Conservation (phyloP, 306 rosid species). For the Medicago truncatula region MtrunA17r5.0-ANR NC_053048.1:48651001-48651500, state of each 20-base stretch:
- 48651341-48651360: constrained; percentile 90
- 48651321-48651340: constrained; percentile 81
- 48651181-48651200: constrained; percentile 86
- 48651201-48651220: constrained; percentile 90
- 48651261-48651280: constrained; percentile 63
- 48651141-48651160: constrained; percentile 57
- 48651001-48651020: constrained; percentile 72
- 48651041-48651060: constrained; percentile 59
- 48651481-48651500: constrained; percentile 79
- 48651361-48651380: constrained; percentile 89
- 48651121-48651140: constrained; percentile 93
- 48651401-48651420: constrained; percentile 80
- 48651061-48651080: constrained; percentile 68
- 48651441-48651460: constrained; percentile 76
- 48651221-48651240: constrained; percentile 88
- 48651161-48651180: constrained; percentile 81
- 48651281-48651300: constrained; percentile 53
- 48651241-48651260: constrained; percentile 87
- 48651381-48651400: constrained; percentile 79
- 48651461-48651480: constrained; percentile 78
- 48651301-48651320: constrained; percentile 76
- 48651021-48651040: constrained; percentile 40
- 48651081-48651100: constrained; percentile 70
- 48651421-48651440: constrained; percentile 93
- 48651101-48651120: constrained; percentile 85